Evolutionary conservation across 805 yeast species (phyloP).

Genomic region (Priceomyces melissophilus): DNA sequence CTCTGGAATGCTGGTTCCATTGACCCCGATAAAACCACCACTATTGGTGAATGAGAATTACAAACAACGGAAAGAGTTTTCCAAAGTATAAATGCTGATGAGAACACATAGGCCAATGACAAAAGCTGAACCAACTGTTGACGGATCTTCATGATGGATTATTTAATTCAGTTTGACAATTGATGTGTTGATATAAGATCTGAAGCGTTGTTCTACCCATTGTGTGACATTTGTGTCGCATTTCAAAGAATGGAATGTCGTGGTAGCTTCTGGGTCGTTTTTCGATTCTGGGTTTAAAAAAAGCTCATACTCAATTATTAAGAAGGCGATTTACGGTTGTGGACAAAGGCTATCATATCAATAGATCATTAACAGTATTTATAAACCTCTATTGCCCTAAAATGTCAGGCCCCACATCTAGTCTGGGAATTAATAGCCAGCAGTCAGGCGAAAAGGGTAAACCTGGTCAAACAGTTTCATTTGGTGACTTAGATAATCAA

Average conservation of each 20-base stretch:
- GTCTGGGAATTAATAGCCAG: neutral
- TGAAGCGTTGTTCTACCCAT: too few species aligned
- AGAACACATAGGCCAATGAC: conserved; percentile 70
- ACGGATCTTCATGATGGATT: conserved; percentile 52
- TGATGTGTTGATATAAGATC: too few species aligned
- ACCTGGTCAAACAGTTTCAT: conserved; percentile 27
- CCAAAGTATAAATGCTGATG: conserved; percentile 93
- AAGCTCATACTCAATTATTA: too few species aligned
- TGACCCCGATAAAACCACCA: conserved; percentile 94
- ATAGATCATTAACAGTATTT: neutral
- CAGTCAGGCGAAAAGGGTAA: neutral
- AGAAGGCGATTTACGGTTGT: too few species aligned
- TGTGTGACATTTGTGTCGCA: too few species aligned
- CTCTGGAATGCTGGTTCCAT: conserved; percentile 99
- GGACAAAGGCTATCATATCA: too few species aligned
- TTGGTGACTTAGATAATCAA: conserved; percentile 31
- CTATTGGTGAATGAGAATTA: conserved; percentile 88
- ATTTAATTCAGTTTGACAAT: too few species aligned
- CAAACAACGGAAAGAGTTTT: conserved; percentile 72
- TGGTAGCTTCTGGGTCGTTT: neutral
- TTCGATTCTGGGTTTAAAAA: neutral
- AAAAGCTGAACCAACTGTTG: conserved; percentile 63
- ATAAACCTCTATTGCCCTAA: conserved; percentile 2
- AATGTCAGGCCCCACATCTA: neutral
- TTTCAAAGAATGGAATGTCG: neutral